A percentile compares a stretch with the other conserved stretches of the same genome.
Conservation (phyloP, 768 basidiomycete species). For the Peribolospora baueri region DNA sequence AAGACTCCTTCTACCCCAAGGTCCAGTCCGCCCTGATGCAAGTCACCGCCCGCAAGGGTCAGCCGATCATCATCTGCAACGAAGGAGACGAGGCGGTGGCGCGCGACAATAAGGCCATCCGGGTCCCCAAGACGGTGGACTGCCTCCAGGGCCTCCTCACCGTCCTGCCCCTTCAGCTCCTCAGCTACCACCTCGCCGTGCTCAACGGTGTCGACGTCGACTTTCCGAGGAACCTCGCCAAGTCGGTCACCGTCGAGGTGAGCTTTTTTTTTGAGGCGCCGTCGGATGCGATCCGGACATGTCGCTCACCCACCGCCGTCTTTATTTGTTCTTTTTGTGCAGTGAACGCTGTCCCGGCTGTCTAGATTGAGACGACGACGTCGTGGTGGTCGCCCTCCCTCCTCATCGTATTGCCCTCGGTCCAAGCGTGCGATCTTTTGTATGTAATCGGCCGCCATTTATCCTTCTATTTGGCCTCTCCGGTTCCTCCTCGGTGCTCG, state of each 20-base stretch:
- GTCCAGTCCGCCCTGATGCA: slow-evolving; percentile 88
- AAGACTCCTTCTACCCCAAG: slow-evolving; percentile 93
- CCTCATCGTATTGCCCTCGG: too few relatives aligned
- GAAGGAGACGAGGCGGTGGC: slow-evolving; percentile 58
- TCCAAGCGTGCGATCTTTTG: too few relatives aligned
- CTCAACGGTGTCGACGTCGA: slow-evolving; percentile 93
- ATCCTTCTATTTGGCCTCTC: too few relatives aligned
- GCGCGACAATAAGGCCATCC: slow-evolving; percentile 53
- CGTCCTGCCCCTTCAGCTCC: slow-evolving; percentile 81
- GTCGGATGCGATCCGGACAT: too few relatives aligned
- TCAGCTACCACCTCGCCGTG: slow-evolving; percentile 88
- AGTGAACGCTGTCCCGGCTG: too few relatives aligned
- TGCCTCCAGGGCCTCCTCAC: slow-evolving; percentile 86
- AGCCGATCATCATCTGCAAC: slow-evolving; percentile 84
- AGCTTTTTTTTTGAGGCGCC: too few relatives aligned
- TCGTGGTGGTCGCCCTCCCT: too few relatives aligned
- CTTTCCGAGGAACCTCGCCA: slow-evolving; percentile 68
- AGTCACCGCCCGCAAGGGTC: slow-evolving; percentile 90
- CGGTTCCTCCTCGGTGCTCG: too few relatives aligned
- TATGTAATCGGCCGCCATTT: too few relatives aligned
- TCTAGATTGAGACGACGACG: too few relatives aligned
- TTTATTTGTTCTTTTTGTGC: too few relatives aligned
- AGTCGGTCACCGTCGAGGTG: slow-evolving; percentile 6
- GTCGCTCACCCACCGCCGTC: too few relatives aligned
- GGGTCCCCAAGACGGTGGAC: slow-evolving; percentile 83